Percentiles rank a stretch among this genome's conserved stretches.
phyloP scores from a whole-genome alignment of 2,329 filamentous ascomycete species.

The Chaetoscypha palmicola region DNA sequence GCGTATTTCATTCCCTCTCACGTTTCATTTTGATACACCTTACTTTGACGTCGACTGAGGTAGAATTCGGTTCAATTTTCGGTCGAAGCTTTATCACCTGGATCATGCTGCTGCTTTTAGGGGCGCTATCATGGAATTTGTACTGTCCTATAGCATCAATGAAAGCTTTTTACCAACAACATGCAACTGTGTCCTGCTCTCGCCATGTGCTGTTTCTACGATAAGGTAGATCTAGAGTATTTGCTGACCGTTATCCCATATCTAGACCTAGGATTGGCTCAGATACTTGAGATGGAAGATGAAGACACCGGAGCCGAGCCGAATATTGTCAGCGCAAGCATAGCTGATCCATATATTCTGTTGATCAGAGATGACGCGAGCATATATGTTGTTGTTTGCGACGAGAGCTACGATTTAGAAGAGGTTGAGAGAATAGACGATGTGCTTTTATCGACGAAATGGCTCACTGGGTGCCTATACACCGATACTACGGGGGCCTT shows the following conservation, averaged over 20 bases:
- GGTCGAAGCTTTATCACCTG: conserved; percentile 8
- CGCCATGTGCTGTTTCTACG: conserved; percentile 14
- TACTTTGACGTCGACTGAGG: conserved; percentile 9
- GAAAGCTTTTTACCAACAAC: conserved; percentile 30
- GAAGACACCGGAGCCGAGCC: conserved; percentile 81
- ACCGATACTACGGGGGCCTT: conserved; percentile 56
- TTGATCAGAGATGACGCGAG: conserved; percentile 79
- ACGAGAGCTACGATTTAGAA: conserved; percentile 76
- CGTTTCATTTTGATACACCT: neutral
- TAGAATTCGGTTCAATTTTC: conserved; percentile 12
- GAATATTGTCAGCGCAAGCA: conserved; percentile 70
- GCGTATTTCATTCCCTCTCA: conserved; percentile 12
- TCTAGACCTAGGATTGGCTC: conserved; percentile 73
- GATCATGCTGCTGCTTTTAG: conserved; percentile 24
- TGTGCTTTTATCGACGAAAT: conserved; percentile 55
- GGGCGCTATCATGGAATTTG: conserved; percentile 30
- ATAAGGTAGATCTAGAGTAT: no score
- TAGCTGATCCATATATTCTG: conserved; percentile 79
- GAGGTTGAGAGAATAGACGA: conserved; percentile 62
- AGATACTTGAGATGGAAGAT: conserved; percentile 89
- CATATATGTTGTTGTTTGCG: conserved; percentile 70
- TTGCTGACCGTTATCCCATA: no score
- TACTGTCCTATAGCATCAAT: conserved; percentile 36
- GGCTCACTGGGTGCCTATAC: conserved; percentile 80
- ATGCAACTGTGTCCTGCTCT: conserved; percentile 26